phyloP scores from a whole-genome alignment of 179 eudicot species.

The Beta macrorhiza region DNA sequence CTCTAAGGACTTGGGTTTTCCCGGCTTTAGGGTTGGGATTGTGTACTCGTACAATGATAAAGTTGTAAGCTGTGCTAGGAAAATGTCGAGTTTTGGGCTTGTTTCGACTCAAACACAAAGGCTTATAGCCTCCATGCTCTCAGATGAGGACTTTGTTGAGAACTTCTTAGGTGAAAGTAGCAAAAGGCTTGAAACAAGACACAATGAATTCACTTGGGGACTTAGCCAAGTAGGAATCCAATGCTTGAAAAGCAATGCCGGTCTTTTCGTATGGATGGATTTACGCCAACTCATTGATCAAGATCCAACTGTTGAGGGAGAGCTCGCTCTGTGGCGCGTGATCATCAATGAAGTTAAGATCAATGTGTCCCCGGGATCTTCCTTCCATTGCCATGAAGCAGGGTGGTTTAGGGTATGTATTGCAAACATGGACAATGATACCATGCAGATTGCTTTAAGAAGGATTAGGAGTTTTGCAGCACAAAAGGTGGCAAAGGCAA shows the following conservation, averaged over 20 bases:
- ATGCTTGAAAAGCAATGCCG: slow-evolving; percentile 64
- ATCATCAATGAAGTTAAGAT: slow-evolving; percentile 69
- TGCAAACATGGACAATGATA: slow-evolving; percentile 77
- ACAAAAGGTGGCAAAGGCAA: slow-evolving; percentile 28
- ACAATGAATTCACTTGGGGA: slow-evolving; percentile 50
- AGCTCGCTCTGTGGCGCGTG: slow-evolving; percentile 55
- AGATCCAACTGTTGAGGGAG: slow-evolving; percentile 53
- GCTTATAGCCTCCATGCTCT: slow-evolving; percentile 61
- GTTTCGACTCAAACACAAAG: slow-evolving; percentile 82
- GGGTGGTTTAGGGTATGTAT: slow-evolving; percentile 92
- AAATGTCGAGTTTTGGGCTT: slow-evolving; percentile 93
- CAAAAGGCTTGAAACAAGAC: slow-evolving; percentile 51
- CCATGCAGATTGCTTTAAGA: slow-evolving; percentile 53
- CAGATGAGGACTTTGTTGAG: slow-evolving; percentile 65
- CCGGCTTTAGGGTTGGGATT: slow-evolving; percentile 81
- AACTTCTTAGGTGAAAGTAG: slow-evolving; percentile 49
- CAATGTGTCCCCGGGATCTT: slow-evolving; percentile 76
- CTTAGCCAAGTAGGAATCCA: slow-evolving; percentile 54
- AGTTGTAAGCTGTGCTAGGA: slow-evolving; percentile 67
- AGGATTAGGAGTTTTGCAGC: slow-evolving; percentile 57
- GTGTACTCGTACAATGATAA: slow-evolving; percentile 75
- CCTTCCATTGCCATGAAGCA: slow-evolving; percentile 74
- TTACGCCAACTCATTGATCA: slow-evolving; percentile 48
- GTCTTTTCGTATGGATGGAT: slow-evolving; percentile 83
- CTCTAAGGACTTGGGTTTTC: slow-evolving; percentile 89